Conservation (phyloP, 2,329 filamentous ascomycete genomes). For the Trichoderma brevicompactum region DNA sequence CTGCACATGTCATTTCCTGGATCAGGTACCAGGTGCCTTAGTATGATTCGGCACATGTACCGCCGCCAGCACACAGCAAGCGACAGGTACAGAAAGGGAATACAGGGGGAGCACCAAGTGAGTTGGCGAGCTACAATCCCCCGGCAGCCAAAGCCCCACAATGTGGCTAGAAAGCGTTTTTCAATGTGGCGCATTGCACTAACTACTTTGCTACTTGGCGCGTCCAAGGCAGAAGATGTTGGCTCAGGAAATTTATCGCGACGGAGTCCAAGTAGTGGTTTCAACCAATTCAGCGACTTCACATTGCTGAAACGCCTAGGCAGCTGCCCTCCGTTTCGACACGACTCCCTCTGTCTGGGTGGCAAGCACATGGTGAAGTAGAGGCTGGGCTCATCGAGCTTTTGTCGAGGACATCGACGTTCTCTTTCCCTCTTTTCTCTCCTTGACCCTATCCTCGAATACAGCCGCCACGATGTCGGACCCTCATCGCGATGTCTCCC, state of each 20-base stretch:
- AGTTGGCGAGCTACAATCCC: background rate
- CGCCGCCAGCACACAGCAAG: background rate
- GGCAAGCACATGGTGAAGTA: constrained; percentile 44
- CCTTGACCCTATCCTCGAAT: constrained; percentile 28
- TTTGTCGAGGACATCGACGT: constrained; percentile 45
- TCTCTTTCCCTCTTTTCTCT: constrained; percentile 38
- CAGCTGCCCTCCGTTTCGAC: constrained; percentile 30
- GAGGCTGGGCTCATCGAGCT: constrained; percentile 41
- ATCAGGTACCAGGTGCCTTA: background rate
- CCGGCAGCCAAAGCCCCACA: constrained; percentile 7
- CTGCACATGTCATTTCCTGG: constrained; percentile 4
- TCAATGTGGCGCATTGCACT: constrained; percentile 26
- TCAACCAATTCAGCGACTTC: constrained; percentile 34
- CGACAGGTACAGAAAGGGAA: background rate
- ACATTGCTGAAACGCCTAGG: constrained; percentile 33
- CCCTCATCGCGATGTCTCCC: constrained; percentile 80
- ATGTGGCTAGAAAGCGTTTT: constrained; percentile 27
- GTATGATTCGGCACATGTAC: background rate
- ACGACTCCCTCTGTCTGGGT: constrained; percentile 30
- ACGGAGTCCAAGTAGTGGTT: constrained; percentile 33
- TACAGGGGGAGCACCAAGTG: background rate
- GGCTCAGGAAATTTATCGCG: constrained; percentile 45
- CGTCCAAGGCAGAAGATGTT: constrained; percentile 32
- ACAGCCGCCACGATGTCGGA: constrained; percentile 66
- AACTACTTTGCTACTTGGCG: constrained; percentile 27